Percentiles rank a stretch among this genome's conserved stretches.
Conservation (phyloP, 306 rosid species). For the Hippophae tibetana region DNA sequence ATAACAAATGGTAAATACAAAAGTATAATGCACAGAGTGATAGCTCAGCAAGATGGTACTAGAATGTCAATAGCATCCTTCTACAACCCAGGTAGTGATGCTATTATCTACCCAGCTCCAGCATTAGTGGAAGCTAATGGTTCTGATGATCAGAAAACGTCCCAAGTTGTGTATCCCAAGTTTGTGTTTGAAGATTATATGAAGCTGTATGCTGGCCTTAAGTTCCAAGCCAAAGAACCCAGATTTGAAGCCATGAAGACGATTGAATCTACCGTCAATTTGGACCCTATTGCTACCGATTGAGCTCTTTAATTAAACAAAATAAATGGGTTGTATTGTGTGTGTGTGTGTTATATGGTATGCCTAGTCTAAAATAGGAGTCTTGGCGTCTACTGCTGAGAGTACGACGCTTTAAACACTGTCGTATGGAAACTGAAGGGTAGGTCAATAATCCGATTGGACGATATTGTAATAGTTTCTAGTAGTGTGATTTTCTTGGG, state of each 20-base stretch:
- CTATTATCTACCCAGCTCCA: constrained; percentile 74
- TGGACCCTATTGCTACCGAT: constrained; percentile 38
- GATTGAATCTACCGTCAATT: constrained; percentile 27
- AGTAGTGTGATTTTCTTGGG: no score
- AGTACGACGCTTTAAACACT: no score
- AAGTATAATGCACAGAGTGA: constrained; percentile 77
- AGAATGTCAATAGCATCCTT: constrained; percentile 96
- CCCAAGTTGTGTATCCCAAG: constrained; percentile 54
- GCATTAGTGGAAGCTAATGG: constrained; percentile 43
- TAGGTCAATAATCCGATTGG: no score
- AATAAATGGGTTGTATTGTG: no score
- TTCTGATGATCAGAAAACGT: constrained; percentile 15
- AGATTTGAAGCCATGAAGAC: constrained; percentile 93
- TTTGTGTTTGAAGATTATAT: constrained; percentile 92
- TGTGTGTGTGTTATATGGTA: no score
- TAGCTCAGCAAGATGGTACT: constrained; percentile 58
- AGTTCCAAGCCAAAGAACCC: constrained; percentile 89
- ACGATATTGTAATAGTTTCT: no score
- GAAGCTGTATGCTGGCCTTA: constrained; percentile 81
- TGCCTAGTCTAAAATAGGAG: no score
- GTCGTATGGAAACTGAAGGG: no score
- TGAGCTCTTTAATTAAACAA: no score
- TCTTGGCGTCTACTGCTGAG: no score
- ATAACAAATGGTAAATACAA: constrained; percentile 88
- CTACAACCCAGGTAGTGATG: constrained; percentile 87